phyloP scores from a whole-genome alignment of 2,329 filamentous ascomycete genomes.

The Penicillium nordicum region DNA sequence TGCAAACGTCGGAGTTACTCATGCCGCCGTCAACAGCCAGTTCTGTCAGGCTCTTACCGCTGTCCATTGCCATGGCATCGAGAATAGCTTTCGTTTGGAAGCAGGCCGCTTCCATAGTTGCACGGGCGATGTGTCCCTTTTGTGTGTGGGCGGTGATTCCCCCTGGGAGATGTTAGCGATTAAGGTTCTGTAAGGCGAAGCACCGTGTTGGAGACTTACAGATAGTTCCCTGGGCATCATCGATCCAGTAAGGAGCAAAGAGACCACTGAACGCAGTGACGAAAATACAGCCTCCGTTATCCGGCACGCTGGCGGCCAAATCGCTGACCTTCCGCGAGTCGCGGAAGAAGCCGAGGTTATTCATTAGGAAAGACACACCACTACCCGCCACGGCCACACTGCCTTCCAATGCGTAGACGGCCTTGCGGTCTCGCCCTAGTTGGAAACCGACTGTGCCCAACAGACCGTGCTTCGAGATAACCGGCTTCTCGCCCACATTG shows the following conservation, averaged over 20 bases:
- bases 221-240: conserved; percentile 83
- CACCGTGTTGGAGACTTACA: conserved; percentile 49
- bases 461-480: conserved; percentile 78
- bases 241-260: conserved; percentile 93
- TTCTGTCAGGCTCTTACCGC: conserved; percentile 67
- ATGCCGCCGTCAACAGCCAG: conserved; percentile 86
- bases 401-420: conserved; percentile 77
- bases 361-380: conserved; percentile 71
- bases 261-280: conserved; percentile 89
- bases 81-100: conserved; percentile 91
- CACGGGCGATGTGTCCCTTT: conserved; percentile 80
- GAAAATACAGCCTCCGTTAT: conserved; percentile 81
- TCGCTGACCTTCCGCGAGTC: conserved; percentile 62
- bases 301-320: conserved; percentile 60
- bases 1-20: conserved; percentile 82
- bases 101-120: conserved; percentile 85
- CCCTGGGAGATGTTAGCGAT: conserved; percentile 44
- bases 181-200: not conserved
- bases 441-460: conserved; percentile 86
- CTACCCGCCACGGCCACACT: conserved; percentile 79
- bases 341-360: conserved; percentile 62
- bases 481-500: conserved; percentile 79
- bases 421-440: conserved; percentile 65
- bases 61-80: conserved; percentile 86
- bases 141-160: conserved; percentile 83